These are phyloP conservation scores for Leucosporidium scottii DNA, from an alignment of 768 basidiomycete species.

Conservation along the genomic window DNA sequence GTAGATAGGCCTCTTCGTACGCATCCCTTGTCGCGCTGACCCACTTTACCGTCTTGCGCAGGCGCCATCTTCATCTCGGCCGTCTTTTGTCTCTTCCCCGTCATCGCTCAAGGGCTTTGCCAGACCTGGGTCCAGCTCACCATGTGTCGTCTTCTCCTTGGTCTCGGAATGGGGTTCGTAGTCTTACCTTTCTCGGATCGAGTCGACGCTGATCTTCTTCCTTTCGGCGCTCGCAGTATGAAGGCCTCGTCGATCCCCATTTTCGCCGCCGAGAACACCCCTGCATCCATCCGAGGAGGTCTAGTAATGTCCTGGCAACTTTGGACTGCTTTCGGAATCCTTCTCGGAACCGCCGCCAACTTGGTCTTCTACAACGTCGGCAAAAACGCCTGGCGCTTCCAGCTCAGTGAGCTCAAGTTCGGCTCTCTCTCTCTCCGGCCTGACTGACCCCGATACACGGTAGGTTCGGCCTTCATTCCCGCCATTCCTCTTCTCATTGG, in stretches of 20 bases:
- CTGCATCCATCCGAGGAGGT: constrained; percentile 73
- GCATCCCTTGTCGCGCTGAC: too few relatives aligned
- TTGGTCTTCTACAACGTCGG: background rate
- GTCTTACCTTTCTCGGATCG: too few relatives aligned
- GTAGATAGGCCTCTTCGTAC: too few relatives aligned
- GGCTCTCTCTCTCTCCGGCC: too few relatives aligned
- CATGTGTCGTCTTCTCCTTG: constrained; percentile 54
- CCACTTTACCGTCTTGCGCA: too few relatives aligned
- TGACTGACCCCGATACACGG: too few relatives aligned
- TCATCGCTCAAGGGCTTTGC: constrained; percentile 53
- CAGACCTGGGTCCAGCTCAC: constrained; percentile 52
- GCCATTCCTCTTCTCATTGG: constrained; percentile 49
- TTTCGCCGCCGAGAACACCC: constrained; percentile 68
- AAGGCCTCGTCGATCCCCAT: constrained; percentile 55
- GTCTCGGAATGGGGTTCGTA: constrained; percentile 54
- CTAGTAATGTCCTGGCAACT: constrained; percentile 79
- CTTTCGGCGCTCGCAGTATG: constrained; percentile 41
- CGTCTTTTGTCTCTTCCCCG: constrained; percentile 47
- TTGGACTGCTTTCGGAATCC: constrained; percentile 44
- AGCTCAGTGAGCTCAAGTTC: constrained; percentile 36
- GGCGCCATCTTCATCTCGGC: background rate
- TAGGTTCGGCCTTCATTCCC: constrained; percentile 39
- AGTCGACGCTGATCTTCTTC: too few relatives aligned
- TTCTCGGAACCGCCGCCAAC: constrained; percentile 2
- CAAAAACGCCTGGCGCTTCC: constrained; percentile 44